Percentiles rank a stretch among this genome's conserved stretches.
Evolutionary conservation across 306 rosid species (phyloP).

Genomic region (Sphenostylis stenocarpa): DNA sequence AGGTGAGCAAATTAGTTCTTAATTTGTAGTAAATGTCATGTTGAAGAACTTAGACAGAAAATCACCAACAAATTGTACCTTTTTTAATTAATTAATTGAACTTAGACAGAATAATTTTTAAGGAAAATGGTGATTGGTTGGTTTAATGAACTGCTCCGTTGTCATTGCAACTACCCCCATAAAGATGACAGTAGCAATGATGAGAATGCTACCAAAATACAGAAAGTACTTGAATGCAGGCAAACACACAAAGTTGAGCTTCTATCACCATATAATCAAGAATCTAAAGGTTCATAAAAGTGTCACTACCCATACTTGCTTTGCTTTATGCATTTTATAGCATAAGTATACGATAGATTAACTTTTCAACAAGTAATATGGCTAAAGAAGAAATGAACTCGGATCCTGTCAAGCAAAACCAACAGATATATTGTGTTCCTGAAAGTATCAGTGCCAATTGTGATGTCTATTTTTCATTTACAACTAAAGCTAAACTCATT

Average conservation of each 20-base stretch:
- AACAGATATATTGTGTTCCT: neutral
- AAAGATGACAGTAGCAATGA: neutral
- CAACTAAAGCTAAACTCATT: too few relatives aligned
- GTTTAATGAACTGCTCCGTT: neutral
- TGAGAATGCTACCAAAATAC: neutral
- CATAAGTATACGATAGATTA: neutral
- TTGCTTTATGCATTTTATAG: neutral
- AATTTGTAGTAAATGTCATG: conserved; percentile 12
- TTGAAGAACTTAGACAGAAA: conserved; percentile 10
- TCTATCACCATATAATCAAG: neutral
- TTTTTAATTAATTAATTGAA: neutral
- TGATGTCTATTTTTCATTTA: neutral
- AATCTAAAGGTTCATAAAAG: neutral
- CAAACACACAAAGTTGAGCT: neutral
- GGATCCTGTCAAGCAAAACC: neutral
- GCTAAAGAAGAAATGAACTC: neutral
- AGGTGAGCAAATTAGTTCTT: neutral
- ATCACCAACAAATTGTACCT: neutral
- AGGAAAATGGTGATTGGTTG: neutral
- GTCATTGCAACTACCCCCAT: neutral
- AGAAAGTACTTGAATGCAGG: neutral
- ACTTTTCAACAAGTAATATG: neutral
- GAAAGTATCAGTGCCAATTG: neutral
- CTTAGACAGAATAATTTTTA: too few relatives aligned
- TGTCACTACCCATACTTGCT: neutral